Percentiles rank a stretch among this genome's conserved stretches.
phyloP scores from a whole-genome alignment of 192 early-diverging fungal genomes.

The Ambispora gerdemannii region DNA sequence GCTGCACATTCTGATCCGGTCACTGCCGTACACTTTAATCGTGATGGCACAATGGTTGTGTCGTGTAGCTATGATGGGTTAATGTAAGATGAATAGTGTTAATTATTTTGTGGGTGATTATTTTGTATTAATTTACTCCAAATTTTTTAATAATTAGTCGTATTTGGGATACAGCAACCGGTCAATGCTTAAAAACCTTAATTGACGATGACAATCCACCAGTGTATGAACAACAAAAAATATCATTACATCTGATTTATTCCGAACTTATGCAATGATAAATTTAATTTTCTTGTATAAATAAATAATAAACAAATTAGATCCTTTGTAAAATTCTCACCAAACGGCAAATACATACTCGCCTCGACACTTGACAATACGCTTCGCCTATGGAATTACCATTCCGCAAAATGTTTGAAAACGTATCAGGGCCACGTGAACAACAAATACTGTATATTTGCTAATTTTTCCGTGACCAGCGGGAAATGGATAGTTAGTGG shows the following conservation, averaged over 20 bases:
- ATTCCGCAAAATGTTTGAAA: conserved; percentile 94
- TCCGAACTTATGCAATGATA: too few relatives aligned
- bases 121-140: background rate
- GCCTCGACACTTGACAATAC: conserved; percentile 92
- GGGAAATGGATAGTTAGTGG: conserved; percentile 97
- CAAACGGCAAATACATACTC: conserved; percentile 98
- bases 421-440: conserved; percentile 91
- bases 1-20: conserved; percentile 97
- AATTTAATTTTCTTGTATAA: conserved; percentile 4
- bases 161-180: conserved; percentile 98
- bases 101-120: background rate
- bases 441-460: conserved; percentile 88
- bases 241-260: too few relatives aligned
- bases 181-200: conserved; percentile 95
- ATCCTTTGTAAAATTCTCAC: conserved; percentile 96
- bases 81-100: conserved; percentile 61
- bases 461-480: conserved; percentile 88
- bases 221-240: conserved; percentile 58
- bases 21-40: conserved; percentile 91
- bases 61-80: conserved; percentile 93
- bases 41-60: conserved; percentile 95
- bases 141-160: conserved; percentile 53
- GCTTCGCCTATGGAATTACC: conserved; percentile 91
- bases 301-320: too few relatives aligned
- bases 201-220: conserved; percentile 94